Conservation (phyloP, 768 basidiomycete species). For the Mycena chlorophos region DNA sequence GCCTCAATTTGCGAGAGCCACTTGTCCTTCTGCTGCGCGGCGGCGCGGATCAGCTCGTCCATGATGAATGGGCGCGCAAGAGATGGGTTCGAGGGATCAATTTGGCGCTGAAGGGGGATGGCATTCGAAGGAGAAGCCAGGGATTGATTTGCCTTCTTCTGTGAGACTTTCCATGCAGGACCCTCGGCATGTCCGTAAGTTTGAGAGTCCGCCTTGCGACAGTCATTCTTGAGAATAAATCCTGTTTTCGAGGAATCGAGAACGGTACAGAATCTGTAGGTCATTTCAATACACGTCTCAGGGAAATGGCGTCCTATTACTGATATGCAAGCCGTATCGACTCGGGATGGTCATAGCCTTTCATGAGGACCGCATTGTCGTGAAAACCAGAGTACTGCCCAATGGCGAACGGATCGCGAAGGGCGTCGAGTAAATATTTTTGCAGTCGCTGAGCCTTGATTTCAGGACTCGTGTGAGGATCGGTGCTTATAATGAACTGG, state of each 20-base stretch:
- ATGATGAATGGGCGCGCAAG: conserved; percentile 30
- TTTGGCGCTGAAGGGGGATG: conserved; percentile 14
- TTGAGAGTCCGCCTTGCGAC: conserved; percentile 32
- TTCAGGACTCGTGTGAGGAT: conserved; percentile 21
- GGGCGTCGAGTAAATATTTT: conserved; percentile 48
- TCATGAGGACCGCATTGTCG: conserved; percentile 51
- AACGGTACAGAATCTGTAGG: conserved; percentile 46
- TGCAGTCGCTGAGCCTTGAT: conserved; percentile 43
- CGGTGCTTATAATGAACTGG: conserved; percentile 38
- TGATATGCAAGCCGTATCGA: conserved; percentile 59
- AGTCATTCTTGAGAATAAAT: conserved; percentile 37
- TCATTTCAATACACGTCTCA: conserved; percentile 32
- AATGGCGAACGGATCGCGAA: conserved; percentile 46
- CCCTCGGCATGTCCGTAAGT: conserved; percentile 20
- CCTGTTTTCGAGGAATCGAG: conserved; percentile 68
- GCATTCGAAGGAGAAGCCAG: conserved; percentile 10
- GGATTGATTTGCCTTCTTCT: conserved; percentile 5
- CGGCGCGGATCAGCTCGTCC: conserved; percentile 26
- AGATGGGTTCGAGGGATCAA: conserved; percentile 5
- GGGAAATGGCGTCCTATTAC: conserved; percentile 28
- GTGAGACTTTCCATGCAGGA: conserved; percentile 25
- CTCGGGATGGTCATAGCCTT: conserved; percentile 50
- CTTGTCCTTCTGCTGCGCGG: conserved; percentile 13
- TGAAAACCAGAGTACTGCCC: conserved; percentile 60
- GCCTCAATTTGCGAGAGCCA: conserved; percentile 23